Conservation (phyloP, 495 filamentous ascomycete genomes). For the Lepraria neglecta region DNA sequence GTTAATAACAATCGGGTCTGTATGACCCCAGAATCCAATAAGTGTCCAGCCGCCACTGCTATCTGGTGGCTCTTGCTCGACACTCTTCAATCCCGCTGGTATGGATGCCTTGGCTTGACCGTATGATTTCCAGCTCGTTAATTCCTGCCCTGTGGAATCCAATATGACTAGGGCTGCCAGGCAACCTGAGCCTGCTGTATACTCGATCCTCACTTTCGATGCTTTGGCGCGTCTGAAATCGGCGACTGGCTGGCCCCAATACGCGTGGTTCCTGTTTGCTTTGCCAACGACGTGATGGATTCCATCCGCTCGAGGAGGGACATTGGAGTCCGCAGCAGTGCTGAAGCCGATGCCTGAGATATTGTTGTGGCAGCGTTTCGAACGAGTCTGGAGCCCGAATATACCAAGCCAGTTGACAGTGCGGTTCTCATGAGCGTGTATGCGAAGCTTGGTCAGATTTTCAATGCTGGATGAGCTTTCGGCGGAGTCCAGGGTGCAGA, state of each 20-base stretch:
- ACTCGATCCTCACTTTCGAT: constrained; percentile 5
- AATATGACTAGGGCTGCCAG: constrained; percentile 9
- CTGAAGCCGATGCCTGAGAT: constrained; percentile 9
- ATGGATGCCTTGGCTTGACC: constrained; percentile 6
- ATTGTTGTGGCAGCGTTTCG: constrained; percentile 1
- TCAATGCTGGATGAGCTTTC: neutral
- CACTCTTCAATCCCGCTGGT: constrained; percentile 10
- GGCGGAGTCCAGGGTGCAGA: constrained; percentile 16
- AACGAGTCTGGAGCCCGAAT: constrained; percentile 6
- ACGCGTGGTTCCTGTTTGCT: neutral
- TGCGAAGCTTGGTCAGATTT: neutral
- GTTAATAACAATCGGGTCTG: constrained; percentile 4
- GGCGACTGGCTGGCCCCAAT: constrained; percentile 9
- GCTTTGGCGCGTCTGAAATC: constrained; percentile 4
- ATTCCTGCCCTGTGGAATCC: constrained; percentile 10
- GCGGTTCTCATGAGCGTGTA: constrained; percentile 12
- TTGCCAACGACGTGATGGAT: neutral
- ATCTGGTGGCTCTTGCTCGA: constrained; percentile 15
- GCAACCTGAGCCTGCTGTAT: neutral
- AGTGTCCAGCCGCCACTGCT: neutral
- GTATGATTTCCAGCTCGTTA: constrained; percentile 18
- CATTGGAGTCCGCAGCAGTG: neutral
- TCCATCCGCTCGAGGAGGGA: neutral
- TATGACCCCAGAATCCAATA: constrained; percentile 14
- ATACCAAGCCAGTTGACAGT: constrained; percentile 14